Conservation (phyloP, 2,329 filamentous ascomycete genomes). For the Cercospora citrullina region DNA sequence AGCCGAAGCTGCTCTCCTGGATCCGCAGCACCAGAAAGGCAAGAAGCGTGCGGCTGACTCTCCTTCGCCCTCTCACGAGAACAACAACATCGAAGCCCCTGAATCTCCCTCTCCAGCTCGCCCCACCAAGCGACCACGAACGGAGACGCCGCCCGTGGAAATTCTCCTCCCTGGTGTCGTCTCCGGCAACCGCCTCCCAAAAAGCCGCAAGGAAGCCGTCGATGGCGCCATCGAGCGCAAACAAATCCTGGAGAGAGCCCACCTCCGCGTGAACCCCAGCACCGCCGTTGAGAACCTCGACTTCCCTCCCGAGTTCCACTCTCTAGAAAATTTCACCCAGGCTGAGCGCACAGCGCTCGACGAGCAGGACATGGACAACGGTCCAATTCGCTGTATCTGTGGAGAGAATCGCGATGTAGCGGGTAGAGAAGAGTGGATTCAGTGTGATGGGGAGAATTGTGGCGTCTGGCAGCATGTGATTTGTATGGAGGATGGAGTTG, state of each 20-base stretch:
- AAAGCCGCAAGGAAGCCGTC: constrained; percentile 24
- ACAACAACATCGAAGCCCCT: neutral
- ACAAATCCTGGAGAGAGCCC: constrained; percentile 20
- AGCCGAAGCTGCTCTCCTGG: neutral
- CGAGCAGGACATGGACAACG: constrained; percentile 9
- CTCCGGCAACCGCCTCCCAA: constrained; percentile 27
- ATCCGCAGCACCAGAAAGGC: neutral
- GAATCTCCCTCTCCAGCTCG: neutral
- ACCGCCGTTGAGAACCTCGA: constrained; percentile 17
- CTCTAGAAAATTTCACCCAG: constrained; percentile 24
- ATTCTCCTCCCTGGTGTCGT: constrained; percentile 19
- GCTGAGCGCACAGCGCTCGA: constrained; percentile 13
- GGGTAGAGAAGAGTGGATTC: constrained; percentile 25
- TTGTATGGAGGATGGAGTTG: constrained; percentile 28
- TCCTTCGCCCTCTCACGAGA: neutral
- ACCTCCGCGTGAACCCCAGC: constrained; percentile 5
- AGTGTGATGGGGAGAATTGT: constrained; percentile 29
- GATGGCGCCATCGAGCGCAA: constrained; percentile 24
- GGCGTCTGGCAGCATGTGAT: constrained; percentile 35
- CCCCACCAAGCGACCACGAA: neutral
- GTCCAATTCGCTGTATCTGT: constrained; percentile 34
- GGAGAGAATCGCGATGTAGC: constrained; percentile 25
- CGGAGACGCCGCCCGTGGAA: neutral
- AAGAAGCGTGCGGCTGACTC: neutral
- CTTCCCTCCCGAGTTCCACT: constrained; percentile 34